A percentile compares a stretch with the other conserved stretches of the same genome.
phyloP scores from a whole-genome alignment of 768 basidiomycete genomes.

The Sarcomyxa edulis region DNA sequence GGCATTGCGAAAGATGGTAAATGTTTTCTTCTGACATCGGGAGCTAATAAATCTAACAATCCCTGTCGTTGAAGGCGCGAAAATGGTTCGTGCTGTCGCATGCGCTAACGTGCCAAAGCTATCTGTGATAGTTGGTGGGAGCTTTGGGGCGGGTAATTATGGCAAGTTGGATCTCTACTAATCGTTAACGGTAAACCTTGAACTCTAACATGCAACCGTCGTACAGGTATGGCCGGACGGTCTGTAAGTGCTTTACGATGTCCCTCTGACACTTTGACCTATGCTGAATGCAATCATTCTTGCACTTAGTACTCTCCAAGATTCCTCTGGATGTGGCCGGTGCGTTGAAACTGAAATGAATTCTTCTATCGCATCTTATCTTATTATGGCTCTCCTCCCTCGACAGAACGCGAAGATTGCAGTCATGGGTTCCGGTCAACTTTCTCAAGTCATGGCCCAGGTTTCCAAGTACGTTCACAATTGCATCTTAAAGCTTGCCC shows the following conservation, averaged over 20 bases:
- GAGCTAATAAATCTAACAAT: background rate
- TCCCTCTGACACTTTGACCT: background rate
- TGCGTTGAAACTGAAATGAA: no score
- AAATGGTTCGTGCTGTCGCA: conserved; percentile 95
- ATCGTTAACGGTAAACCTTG: background rate
- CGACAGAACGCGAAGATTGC: conserved; percentile 83
- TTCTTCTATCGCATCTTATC: no score
- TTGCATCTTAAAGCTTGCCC: background rate
- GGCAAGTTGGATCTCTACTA: conserved; percentile 39
- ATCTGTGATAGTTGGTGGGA: conserved; percentile 89
- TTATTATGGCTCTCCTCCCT: no score
- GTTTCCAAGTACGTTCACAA: conserved; percentile 65
- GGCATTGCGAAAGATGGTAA: conserved; percentile 91
- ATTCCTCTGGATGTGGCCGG: conserved; percentile 99
- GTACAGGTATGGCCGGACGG: conserved; percentile 83
- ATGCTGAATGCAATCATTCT: conserved; percentile 7
- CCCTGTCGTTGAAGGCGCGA: conserved; percentile 51
- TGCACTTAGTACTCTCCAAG: conserved; percentile 78
- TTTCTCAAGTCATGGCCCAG: conserved; percentile 88
- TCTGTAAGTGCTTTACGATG: conserved; percentile 53
- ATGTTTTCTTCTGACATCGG: conserved; percentile 6
- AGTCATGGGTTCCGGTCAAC: conserved; percentile 93
- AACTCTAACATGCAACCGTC: background rate
- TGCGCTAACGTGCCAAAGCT: conserved; percentile 93
- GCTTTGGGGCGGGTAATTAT: conserved; percentile 94